Evolutionary conservation across 192 early-diverging fungal genomes (phyloP), one percentile per base, ranked within the genome.

Genomic region (Coemansia sp.): DNA sequence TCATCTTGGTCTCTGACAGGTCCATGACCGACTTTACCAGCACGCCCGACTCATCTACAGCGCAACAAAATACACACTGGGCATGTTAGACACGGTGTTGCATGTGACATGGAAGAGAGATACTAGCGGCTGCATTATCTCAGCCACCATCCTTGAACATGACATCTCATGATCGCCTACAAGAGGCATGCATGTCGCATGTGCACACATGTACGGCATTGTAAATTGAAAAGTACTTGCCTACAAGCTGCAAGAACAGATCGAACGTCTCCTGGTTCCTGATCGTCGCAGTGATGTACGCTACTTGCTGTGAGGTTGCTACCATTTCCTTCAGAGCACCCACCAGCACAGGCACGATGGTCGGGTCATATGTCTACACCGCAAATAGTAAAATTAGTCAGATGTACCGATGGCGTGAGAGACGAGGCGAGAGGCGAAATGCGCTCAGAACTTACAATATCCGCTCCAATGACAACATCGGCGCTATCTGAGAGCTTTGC

Each of bases 401-500:
- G 13, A 20, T 61, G 36, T 25, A 61, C 41, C 33, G 41, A 11
- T 45, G 21, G 50, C 18, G 33, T n/a, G 33, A 12, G 33, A 33
- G 39, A 41, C 9, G 7, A 45, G 25, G 26, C 14, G 38, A 64
- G 35, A 58, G 36, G 18, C 18, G 21, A n/a, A 28, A 4, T 52
- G 23, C 11, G 23, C 23, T 64, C n/a, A 37, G 37, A 36, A 73
- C 75, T 71, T 78, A 78, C 80, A 47, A 83, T 69, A 48, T 83
- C 80, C n/a, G 71, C 63, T 0, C 80, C 80, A 59, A 83, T 78
- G 21, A 83, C 53, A 33, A 83, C 72, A 42, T 83, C 76, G n/a
- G 45, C 72, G 3, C 57, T 53, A 10, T 47, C 56, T 0, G 79
- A 66, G 6, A 70, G 42, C 13, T n/a, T 56, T 5, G 64, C 34